phyloP scores from a whole-genome alignment of 129 eudicot genomes.

The Flaveria linearis region DNA sequence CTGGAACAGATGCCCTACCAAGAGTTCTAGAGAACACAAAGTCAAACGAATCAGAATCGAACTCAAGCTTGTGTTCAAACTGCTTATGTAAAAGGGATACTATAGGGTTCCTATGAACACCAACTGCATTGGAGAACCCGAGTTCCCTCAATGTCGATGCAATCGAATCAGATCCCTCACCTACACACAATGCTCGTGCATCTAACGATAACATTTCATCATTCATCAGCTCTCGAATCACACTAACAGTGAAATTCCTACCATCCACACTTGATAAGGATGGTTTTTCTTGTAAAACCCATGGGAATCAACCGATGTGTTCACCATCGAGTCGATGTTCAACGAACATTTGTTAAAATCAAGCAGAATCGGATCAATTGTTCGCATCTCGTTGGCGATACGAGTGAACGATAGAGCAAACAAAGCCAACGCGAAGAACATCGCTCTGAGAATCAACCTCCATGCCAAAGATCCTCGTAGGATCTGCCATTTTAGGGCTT shows the following conservation, averaged over 20 bases:
- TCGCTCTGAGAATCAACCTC: constrained; percentile 54
- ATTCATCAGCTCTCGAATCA: constrained; percentile 68
- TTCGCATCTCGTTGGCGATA: constrained; percentile 45
- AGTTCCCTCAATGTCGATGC: constrained; percentile 47
- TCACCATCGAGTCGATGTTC: constrained; percentile 30
- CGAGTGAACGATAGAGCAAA: constrained; percentile 53
- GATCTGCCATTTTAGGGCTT: constrained; percentile 68
- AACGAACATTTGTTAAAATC: constrained; percentile 53
- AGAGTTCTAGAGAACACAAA: constrained; percentile 65
- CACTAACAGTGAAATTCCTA: constrained; percentile 51
- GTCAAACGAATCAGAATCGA: constrained; percentile 56
- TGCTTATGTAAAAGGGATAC: constrained; percentile 55
- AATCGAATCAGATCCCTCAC: constrained; percentile 61
- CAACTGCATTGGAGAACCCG: constrained; percentile 52
- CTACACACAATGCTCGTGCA: constrained; percentile 65
- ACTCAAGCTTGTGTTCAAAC: constrained; percentile 62
- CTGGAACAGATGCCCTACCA: constrained; percentile 70
- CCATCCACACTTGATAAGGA: constrained; percentile 38
- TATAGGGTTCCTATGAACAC: constrained; percentile 57
- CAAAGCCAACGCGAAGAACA: constrained; percentile 56
- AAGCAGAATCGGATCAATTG: constrained; percentile 42
- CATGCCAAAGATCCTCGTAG: constrained; percentile 64
- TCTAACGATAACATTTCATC: constrained; percentile 51
- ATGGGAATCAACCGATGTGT: constrained; percentile 15
- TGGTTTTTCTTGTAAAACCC: constrained; percentile 5